phyloP scores from a whole-genome alignment of 305 asterid species.

The Solanum hybrid region DNA sequence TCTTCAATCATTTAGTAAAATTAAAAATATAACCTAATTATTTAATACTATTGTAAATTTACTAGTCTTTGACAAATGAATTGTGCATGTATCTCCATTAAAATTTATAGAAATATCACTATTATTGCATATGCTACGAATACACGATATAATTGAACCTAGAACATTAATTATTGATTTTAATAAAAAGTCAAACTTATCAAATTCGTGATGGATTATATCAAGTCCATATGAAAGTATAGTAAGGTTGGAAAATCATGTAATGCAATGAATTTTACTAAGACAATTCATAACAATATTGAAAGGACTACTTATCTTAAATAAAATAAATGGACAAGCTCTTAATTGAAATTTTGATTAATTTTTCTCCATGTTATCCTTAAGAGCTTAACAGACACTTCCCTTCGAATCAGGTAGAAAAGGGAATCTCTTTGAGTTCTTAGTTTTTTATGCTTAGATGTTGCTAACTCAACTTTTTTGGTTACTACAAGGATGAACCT shows the following conservation, averaged over 20 bases:
- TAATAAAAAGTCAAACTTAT: neutral
- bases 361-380: neutral
- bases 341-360: neutral
- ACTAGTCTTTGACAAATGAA: neutral
- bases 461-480: neutral
- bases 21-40: neutral
- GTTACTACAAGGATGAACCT: neutral
- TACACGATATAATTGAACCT: neutral
- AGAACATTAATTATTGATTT: neutral
- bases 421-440: neutral
- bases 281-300: neutral
- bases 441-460: neutral
- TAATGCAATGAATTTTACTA: neutral
- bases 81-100: neutral
- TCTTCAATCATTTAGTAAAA: neutral
- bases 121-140: neutral
- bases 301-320: neutral
- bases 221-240: neutral
- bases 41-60: neutral
- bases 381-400: neutral
- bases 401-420: neutral
- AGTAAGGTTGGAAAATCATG: neutral
- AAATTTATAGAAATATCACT: neutral
- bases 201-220: neutral
- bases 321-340: neutral